Base-by-base conservation (phyloP, 2,329 filamentous ascomycete species). In the Xylariales sp. region DNA sequence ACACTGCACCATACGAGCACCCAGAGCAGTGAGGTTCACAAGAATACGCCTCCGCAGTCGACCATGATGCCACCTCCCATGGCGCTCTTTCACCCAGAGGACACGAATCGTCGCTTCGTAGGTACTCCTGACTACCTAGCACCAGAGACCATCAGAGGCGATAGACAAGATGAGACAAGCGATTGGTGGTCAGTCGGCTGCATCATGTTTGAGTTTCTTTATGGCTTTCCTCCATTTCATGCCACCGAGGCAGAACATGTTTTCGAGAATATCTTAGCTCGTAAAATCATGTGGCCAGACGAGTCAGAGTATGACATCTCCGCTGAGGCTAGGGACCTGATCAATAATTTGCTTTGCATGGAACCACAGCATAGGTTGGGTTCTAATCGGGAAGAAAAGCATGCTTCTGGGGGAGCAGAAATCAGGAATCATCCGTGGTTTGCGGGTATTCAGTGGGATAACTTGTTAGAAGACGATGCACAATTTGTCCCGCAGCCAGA, bases 121-220 rank as follows among this genome's bases (percentile, higher is more conserved):
- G 93, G 93, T 22, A 98, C 93, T 0, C 93, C 93, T 0, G 93
- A 98, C 62, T 98, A 98, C 59, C 76, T 98, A 11, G 93, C 93
- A 0, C 93, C 93, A 0, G 94, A 98, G 60, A 98, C 94, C 0
- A 95, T 98, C 58, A 90, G 88, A 50, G 93, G 94, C 37, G 82
- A 89, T 51, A 89, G 91, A 2, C 93, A 98, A 62, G 93, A 98
- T 57, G 91, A 97, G 62, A 93, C 91, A 51, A 97, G 93, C 59
- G 93, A 98, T 80, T 98, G 93, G 93, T 98, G 93, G 93, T 97
- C 93, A 16, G 76, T 98, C n/a, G 93, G 93, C 1, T 98, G 94
- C 61, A 97, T 98, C 53, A 70, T 97, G 63, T 98, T 96, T 55
- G 93, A 98, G 57, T 96, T 95, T 51, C 69, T 98, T 3, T 97